Evolutionary conservation across 108 stramenopile species (phyloP), one percentile per base, ranked within the genome.

Genomic region (Nitzschia putrida): DNA sequence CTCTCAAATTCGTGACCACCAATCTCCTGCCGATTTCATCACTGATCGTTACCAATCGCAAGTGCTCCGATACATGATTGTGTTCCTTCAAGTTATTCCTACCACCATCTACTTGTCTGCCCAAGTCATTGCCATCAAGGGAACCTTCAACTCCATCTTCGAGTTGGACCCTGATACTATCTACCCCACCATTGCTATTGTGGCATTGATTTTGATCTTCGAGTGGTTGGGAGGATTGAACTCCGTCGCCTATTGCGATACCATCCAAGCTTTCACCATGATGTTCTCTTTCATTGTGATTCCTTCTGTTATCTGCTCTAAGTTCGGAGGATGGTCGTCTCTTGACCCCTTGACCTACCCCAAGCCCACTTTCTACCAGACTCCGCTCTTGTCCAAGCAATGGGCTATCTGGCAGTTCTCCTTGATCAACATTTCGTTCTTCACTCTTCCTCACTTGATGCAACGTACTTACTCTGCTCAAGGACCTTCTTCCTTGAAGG

Each of bases 201-300:
- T 57, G 69, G 43, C 4, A 71, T 69, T 52, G 70, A 71, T 7
- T 16, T 67, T 7, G 64, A 64, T 10, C 49, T 78, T 16, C 55
- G 71, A 4, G 58, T 55, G 25, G 54, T 49, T 7, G 38, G 47
- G n/a, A 34, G 43, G 14, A 38, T 73, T 2, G 47, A 72, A 3
- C 73, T 73, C 24, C 78, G 73, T 7, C 78, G 73, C 25, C n/a
- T 53, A 0, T 53, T 67, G 22, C 25, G 72, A 29, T 73, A 68
- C 51, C 47, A 66, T 12, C 52, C 73, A 7, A 18, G 68, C 11
- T 49, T 53, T 38, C 24, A 73, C 14, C 71, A 73, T 71, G 70
- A n/a, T n/a, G n/a, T n/a, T n/a, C n/a, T n/a, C n/a, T n/a, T n/a
- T n/a, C n/a, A n/a, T n/a, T 39, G 54, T 79, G 16, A 9, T 76